Evolutionary conservation across 352 stramenopile species (phyloP).

Genomic region (Pelagophyceae sp.): DNA sequence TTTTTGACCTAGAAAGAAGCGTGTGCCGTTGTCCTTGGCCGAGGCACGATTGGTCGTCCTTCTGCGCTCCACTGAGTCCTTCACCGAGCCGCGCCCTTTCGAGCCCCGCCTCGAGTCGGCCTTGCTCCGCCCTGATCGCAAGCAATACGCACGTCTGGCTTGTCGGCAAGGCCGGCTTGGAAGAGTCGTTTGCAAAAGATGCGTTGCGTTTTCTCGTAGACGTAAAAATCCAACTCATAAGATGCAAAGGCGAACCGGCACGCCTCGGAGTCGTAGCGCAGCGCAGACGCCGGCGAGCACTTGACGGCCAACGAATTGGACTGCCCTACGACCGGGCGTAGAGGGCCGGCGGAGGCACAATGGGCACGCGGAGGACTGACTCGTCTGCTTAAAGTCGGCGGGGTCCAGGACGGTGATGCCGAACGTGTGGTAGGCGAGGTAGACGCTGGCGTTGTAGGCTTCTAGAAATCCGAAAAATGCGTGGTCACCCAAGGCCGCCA

Average conservation of each 20-base stretch:
- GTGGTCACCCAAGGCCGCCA: not conserved
- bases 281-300: not conserved
- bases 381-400: conserved; percentile 4
- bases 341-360: not conserved
- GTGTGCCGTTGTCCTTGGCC: too few species aligned
- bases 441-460: conserved; percentile 13
- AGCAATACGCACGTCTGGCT: too few species aligned
- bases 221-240: not conserved
- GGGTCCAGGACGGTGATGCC: not conserved
- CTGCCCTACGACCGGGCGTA: too few species aligned
- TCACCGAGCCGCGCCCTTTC: too few species aligned
- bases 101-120: too few species aligned
- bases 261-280: not conserved
- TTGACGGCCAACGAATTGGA: not conserved
- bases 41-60: too few species aligned
- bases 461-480: conserved; percentile 7
- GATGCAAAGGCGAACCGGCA: not conserved
- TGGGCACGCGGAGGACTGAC: too few species aligned
- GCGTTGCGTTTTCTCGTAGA: conserved; percentile 5
- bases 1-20: too few species aligned
- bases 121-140: too few species aligned
- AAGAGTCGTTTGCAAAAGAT: conserved; percentile 7
- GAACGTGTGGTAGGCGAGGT: not conserved
- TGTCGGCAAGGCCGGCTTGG: not conserved
- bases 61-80: too few species aligned